A percentile compares a stretch with the other conserved stretches of the same genome.
Evolutionary conservation across 306 rosid genomes (phyloP).

Genomic region (Castanea crenata): DNA sequence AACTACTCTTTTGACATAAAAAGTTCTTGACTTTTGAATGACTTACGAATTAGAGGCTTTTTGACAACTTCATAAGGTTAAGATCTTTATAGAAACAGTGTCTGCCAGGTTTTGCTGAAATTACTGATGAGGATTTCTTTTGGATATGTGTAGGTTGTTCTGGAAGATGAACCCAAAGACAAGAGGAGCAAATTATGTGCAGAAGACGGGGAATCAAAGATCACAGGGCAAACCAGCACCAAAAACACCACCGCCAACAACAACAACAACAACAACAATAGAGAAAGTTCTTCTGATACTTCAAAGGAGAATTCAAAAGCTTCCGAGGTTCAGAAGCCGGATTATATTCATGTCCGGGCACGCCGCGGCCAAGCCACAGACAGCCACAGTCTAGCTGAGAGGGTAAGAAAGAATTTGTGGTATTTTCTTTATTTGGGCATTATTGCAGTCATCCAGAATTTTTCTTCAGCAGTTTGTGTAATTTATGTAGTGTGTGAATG

Average conservation of each 20-base stretch:
- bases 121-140: background rate
- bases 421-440: background rate
- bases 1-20: background rate
- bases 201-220: conserved; percentile 72
- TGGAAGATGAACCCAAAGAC: conserved; percentile 45
- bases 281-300: conserved; percentile 52
- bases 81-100: background rate
- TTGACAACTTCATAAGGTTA: background rate
- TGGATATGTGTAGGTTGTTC: conserved; percentile 39
- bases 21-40: background rate
- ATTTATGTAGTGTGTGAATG: background rate
- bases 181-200: conserved; percentile 56
- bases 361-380: conserved; percentile 98
- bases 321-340: conserved; percentile 75
- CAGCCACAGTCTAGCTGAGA: conserved; percentile 93
- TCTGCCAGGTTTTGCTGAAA: background rate
- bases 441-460: background rate
- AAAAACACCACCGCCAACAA: conserved; percentile 32
- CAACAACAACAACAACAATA: conserved; percentile 25
- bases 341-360: conserved; percentile 89
- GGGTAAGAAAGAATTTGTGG: conserved; percentile 47
- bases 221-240: conserved; percentile 40
- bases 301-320: conserved; percentile 78
- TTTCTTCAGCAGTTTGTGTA: background rate
- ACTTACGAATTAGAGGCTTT: background rate